Base-by-base conservation (phyloP, 1,139 yeast genomes). In the Scheffersomyces lignicola region DNA sequence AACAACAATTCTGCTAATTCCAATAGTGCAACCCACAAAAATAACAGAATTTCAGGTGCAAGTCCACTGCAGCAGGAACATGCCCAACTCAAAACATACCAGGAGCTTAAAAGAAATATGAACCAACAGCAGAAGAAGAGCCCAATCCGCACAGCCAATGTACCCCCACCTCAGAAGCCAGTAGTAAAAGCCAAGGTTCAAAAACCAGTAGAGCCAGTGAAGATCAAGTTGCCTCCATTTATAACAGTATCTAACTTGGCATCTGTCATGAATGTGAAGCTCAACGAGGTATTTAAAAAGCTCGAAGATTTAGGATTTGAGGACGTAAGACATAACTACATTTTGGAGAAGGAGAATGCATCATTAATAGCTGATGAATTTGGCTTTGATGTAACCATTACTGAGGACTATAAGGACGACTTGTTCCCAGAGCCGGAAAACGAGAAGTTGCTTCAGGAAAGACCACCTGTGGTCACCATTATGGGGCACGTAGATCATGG, bases 401-500 rank as follows among this genome's bases (percentile, higher is more conserved):
- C 75, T 39, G 83, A 81, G 31, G 76, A 78, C 17, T 71, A 76
- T 7, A 81, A 79, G 3, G 71, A 74, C n/a, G 92, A 84, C 49
- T 55, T 84, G 30, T 81, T 78, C 47, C 78, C 81, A 33, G 64
- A 54, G 27, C 49, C 67, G 1, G 46, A 53, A 2, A 54, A 53
- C 2, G 73, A 76, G 29, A 63, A 69, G 4, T 47, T 58, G 15
- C 58, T 84, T 42, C 78, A 78, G 35, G 71, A 80, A 11, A 69
- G 98, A 45, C 89, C 98, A 0, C 98, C 99, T 0, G 84, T 92
- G 17, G 97, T 92, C 2, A 90, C 98, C 0, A 87, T 92, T 35
- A 92, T 92, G 97, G 99, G 99, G 4, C 99, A 92, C 60, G 98
- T 92, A 27, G 99, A 92, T 58, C 99, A 92, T 55, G 99, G 99